Evolutionary conservation across 768 basidiomycete species (phyloP), one percentile per base, ranked within the genome.

Genomic region (Mycena albidolilacea): DNA sequence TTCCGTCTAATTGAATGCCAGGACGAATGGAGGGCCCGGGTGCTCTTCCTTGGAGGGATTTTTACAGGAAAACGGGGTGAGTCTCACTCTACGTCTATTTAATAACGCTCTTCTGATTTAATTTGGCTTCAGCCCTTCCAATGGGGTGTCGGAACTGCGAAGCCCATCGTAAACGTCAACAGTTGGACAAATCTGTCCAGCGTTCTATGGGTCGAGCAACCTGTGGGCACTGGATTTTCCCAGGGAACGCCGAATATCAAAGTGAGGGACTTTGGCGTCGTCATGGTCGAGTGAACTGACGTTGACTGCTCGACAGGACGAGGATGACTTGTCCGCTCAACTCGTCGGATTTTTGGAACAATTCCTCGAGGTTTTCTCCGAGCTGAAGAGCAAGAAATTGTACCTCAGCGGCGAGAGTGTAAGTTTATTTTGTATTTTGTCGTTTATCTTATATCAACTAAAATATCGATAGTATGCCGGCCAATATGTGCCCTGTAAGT

Each of bases 111-210:
- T 61, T 30, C 19, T 30, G 10, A 39, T 50, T 38, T 48, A 37
- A 39, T 50, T 38, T 48, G 30, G 67, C 23, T 12, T 64, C 44
- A 93, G 93, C 93, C 93, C 1, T 85, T 95, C 80, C 86, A 84
- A 54, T 94, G 93, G 93, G 80, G 86, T 7, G 84, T 76, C 55
- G 93, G 93, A 1, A 88, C 89, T 76, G 92, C 92, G 1, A 85
- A 86, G 67, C 90, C 93, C 4, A 92, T 87, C 0, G 84, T 79
- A 7, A 95, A 94, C 65, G 85, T 91, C 74, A 87, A 86, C 75
- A 93, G 92, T 79, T 95, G 93, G 93, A 94, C 93, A 0, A 95
- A 94, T 77, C 84, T 95, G 9, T 93, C 92, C 2, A 93, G 91
- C 67, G 81, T 94, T 8, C 82, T 94, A 19, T 95, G 88, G 85